phyloP scores from a whole-genome alignment of 306 rosid genomes.

The Hippophae rhamnoides region DNA sequence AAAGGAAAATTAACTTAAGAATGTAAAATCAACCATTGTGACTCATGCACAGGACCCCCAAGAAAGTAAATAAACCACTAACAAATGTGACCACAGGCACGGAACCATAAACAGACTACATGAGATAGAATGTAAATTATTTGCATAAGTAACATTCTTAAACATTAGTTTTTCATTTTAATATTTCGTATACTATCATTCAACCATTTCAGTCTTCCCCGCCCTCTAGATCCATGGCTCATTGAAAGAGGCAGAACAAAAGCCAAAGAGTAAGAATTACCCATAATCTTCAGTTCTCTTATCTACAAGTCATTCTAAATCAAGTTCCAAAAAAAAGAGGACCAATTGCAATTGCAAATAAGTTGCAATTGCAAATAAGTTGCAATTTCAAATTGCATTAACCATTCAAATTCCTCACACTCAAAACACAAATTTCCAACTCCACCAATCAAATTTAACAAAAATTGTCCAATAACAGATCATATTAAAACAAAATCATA shows the following conservation, averaged over 20 bases:
- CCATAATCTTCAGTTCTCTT: constrained; percentile 3
- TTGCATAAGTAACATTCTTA: too few species aligned
- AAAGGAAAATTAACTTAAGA: not conserved
- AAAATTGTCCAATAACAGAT: not conserved
- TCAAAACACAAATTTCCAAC: not conserved
- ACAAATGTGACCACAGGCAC: too few species aligned
- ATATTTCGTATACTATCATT: too few species aligned
- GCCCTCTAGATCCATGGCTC: not conserved
- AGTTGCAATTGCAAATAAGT: too few species aligned
- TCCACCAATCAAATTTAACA: constrained; percentile 10
- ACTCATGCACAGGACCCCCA: too few species aligned
- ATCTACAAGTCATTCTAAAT: not conserved
- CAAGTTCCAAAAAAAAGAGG: not conserved
- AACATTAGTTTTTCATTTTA: too few species aligned
- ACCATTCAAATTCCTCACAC: not conserved
- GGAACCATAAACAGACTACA: too few species aligned
- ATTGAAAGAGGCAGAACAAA: not conserved
- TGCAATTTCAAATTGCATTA: too few species aligned
- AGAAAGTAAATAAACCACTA: too few species aligned
- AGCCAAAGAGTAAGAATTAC: not conserved
- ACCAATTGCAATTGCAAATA: too few species aligned
- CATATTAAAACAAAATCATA: not conserved
- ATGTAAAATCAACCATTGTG: not conserved
- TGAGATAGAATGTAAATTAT: too few species aligned
- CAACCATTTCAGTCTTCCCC: not conserved